A percentile compares a stretch with the other conserved stretches of the same genome.
Evolutionary conservation across 2,329 filamentous ascomycete species (phyloP).

Genomic region (Botrytis pseudocinerea): DNA sequence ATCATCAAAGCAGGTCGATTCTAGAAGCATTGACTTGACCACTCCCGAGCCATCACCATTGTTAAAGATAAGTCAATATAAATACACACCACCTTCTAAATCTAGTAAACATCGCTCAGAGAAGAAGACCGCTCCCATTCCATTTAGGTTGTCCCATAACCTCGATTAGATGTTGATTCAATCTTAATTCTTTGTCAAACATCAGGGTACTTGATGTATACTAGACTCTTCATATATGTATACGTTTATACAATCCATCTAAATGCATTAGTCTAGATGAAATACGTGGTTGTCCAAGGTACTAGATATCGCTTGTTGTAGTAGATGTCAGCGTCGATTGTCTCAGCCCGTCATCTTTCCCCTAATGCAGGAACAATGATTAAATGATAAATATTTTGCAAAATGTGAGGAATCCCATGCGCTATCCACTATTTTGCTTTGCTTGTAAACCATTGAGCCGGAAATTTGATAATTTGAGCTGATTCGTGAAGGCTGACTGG

Average conservation of each 20-base stretch:
- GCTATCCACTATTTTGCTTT: not conserved
- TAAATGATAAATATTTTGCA: not conserved
- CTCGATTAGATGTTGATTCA: not conserved
- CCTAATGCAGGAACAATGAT: not conserved
- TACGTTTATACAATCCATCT: not conserved
- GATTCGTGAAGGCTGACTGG: not conserved
- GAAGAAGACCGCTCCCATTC: not conserved
- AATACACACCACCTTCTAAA: conserved; percentile 12
- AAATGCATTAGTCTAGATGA: not conserved
- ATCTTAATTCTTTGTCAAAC: not conserved
- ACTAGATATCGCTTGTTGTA: not conserved
- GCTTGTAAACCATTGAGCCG: not conserved
- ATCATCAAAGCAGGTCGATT: not conserved
- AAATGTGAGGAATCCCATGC: not conserved
- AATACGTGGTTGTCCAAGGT: not conserved
- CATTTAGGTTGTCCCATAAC: not conserved
- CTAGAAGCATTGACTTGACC: conserved; percentile 12
- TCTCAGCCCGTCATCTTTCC: not conserved
- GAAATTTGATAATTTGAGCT: not conserved
- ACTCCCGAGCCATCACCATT: conserved; percentile 9
- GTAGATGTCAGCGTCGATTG: not conserved
- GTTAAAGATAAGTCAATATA: not conserved
- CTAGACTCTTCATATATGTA: not conserved
- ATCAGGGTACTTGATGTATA: not conserved
- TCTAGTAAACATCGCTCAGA: not conserved